These are phyloP conservation scores for Acanthamoeba castellanii DNA, from an alignment of 208 protist species.

Conservation along the genomic window DNA sequence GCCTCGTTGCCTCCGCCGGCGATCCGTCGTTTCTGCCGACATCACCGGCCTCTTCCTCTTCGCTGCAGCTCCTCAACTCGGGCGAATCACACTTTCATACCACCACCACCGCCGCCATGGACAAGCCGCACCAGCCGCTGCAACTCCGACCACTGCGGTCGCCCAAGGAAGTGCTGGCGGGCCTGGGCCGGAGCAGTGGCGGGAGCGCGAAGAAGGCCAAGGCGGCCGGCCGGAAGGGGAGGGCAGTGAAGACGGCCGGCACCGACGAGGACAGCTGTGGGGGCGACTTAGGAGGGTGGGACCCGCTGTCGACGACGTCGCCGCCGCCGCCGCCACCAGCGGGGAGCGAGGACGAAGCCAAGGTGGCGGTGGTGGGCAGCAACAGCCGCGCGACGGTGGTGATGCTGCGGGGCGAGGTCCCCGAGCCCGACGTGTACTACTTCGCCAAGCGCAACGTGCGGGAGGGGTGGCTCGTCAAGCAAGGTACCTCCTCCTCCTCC, in stretches of 20 bases:
- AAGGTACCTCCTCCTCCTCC: neutral
- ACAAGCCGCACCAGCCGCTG: neutral
- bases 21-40: neutral
- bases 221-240: too few species aligned
- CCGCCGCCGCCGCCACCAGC: neutral
- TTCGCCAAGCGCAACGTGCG: conserved; percentile 21
- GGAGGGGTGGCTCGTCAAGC: conserved; percentile 43
- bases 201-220: neutral
- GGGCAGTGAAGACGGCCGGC: too few species aligned
- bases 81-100: neutral
- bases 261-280: too few species aligned
- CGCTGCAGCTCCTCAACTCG: neutral
- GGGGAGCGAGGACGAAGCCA: neutral
- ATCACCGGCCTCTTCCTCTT: too few species aligned
- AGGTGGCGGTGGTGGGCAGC: neutral
- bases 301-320: too few species aligned
- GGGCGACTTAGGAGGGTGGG: too few species aligned
- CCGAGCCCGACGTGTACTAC: neutral
- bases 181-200: neutral
- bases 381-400: neutral
- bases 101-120: neutral
- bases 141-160: conserved; percentile 2
- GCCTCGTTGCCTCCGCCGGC: neutral
- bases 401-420: neutral
- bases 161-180: neutral